phyloP scores from a whole-genome alignment of 73 alveolate species.

The Stentor roeselii region DNA sequence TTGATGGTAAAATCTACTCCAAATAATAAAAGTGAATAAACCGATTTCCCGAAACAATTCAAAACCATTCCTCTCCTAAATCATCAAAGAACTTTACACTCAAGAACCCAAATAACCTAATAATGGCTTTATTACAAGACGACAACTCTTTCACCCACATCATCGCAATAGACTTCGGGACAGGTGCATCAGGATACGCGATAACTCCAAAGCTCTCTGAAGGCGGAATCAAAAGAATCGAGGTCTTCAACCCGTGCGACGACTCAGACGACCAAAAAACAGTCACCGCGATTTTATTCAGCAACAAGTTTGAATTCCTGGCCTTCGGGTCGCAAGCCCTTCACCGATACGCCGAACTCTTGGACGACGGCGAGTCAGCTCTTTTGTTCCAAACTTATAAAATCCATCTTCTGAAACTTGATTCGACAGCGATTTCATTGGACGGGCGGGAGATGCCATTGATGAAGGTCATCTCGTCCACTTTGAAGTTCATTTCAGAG shows the following conservation, averaged over 20 bases:
- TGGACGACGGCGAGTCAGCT: constrained; percentile 95
- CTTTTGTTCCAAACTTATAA: constrained; percentile 87
- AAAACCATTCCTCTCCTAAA: too few relatives aligned
- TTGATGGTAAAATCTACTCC: too few relatives aligned
- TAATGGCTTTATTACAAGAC: constrained; percentile 89
- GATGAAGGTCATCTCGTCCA: constrained; percentile 83
- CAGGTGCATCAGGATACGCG: constrained; percentile 98
- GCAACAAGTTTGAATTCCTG: constrained; percentile 79
- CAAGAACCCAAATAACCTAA: constrained; percentile 30
- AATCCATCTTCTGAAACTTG: constrained; percentile 90
- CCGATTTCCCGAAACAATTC: too few relatives aligned
- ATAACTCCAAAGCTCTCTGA: constrained; percentile 90
- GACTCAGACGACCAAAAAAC: constrained; percentile 95
- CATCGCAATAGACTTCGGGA: constrained; percentile 96
- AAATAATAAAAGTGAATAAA: too few relatives aligned
- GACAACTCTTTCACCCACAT: constrained; percentile 93
- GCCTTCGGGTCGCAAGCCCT: constrained; percentile 92
- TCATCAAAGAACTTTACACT: too few relatives aligned
- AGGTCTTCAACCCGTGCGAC: constrained; percentile 95
- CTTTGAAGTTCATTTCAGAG: constrained; percentile 82
- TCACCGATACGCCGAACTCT: constrained; percentile 89
- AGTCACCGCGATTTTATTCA: constrained; percentile 91
- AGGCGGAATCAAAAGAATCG: constrained; percentile 89
- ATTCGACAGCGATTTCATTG: constrained; percentile 74
- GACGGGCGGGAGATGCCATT: constrained; percentile 93